These are phyloP conservation scores for Acer negundo DNA, from an alignment of 345 rosid genomes.

Conservation along the genomic window DNA sequence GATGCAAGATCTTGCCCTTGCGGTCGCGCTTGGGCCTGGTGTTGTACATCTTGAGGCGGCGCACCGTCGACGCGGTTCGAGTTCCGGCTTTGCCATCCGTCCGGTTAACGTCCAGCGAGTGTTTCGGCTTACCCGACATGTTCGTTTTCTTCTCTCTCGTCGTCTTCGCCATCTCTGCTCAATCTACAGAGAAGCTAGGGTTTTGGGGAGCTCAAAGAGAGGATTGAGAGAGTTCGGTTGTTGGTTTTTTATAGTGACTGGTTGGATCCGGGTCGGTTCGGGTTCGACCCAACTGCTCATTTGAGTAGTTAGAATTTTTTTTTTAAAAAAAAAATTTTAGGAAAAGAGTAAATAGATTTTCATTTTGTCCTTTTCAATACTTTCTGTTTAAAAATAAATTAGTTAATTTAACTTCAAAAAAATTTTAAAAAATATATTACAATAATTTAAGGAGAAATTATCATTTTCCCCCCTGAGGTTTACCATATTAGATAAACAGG, in stretches of 20 bases:
- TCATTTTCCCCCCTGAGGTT: too few relatives aligned
- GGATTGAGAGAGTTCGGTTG: neutral
- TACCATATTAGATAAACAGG: too few relatives aligned
- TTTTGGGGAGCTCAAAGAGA: neutral
- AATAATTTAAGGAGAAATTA: too few relatives aligned
- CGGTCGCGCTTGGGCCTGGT: conserved; percentile 55
- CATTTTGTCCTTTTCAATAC: too few relatives aligned
- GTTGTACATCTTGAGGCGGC: conserved; percentile 87
- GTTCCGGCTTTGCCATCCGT: conserved; percentile 46
- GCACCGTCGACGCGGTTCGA: conserved; percentile 73
- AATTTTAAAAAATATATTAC: too few relatives aligned
- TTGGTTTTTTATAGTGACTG: neutral
- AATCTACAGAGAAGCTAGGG: neutral
- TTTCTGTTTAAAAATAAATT: too few relatives aligned
- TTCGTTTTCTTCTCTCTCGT: conserved; percentile 70
- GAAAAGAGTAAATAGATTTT: neutral
- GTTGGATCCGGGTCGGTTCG: neutral
- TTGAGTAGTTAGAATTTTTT: neutral
- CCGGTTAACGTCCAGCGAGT: conserved; percentile 86
- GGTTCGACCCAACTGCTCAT: neutral
- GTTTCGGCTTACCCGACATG: conserved; percentile 87
- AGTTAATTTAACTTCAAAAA: too few relatives aligned
- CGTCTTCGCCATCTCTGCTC: conserved; percentile 38
- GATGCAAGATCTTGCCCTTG: conserved; percentile 61
- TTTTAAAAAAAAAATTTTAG: too few relatives aligned